phyloP scores from a whole-genome alignment of 495 filamentous ascomycete species.

The Xylaria castorea region DNA sequence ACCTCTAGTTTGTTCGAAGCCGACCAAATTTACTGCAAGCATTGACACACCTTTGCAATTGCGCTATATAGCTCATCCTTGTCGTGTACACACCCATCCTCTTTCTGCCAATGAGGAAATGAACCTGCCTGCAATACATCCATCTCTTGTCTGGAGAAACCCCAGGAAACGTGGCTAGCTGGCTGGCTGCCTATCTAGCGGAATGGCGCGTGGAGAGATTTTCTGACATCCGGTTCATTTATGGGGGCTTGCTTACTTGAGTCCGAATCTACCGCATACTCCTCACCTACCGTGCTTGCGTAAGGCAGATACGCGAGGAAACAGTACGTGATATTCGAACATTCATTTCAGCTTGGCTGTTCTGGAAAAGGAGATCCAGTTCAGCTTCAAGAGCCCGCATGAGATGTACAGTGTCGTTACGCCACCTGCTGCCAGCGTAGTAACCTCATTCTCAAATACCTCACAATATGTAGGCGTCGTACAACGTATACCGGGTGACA shows the following conservation, averaged over 20 bases:
- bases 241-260: not conserved
- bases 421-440: not conserved
- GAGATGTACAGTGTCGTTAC: not conserved
- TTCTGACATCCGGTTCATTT: slow-evolving; percentile 5
- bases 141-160: slow-evolving; percentile 8
- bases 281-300: not conserved
- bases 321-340: not conserved
- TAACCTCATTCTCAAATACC: slow-evolving; percentile 1
- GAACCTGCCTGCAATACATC: not conserved
- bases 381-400: not conserved
- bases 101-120: not conserved
- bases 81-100: slow-evolving; percentile 18
- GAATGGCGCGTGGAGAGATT: not conserved
- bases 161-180: slow-evolving; percentile 23
- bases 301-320: not conserved
- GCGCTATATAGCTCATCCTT: slow-evolving; percentile 18
- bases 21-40: not conserved
- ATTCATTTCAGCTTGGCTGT: not conserved
- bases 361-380: not conserved
- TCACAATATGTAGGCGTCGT: not conserved
- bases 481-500: not conserved
- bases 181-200: slow-evolving; percentile 13
- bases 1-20: slow-evolving; percentile 1
- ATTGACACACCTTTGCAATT: not conserved
- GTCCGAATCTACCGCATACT: slow-evolving; percentile 1